phyloP scores from a whole-genome alignment of 805 yeast species.

The Candida silvicultrix region DNA sequence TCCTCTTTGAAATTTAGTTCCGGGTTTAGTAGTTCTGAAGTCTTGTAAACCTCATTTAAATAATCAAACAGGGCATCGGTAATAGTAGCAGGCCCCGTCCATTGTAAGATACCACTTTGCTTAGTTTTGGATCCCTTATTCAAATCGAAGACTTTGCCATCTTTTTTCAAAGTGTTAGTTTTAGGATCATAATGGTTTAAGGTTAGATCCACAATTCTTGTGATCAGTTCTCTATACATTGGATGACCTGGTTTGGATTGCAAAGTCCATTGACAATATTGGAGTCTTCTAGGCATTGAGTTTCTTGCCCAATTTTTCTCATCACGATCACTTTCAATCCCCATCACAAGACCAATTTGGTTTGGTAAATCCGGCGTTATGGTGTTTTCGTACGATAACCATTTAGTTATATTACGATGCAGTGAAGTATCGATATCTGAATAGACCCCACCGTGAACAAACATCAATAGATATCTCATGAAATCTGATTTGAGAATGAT shows the following conservation, averaged over 20 bases:
- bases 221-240: constrained; percentile 45
- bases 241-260: constrained; percentile 60
- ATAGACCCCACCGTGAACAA: constrained; percentile 75
- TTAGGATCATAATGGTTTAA: constrained; percentile 30
- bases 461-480: constrained; percentile 66
- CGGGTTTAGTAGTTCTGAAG: background rate
- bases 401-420: background rate
- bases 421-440: constrained; percentile 63
- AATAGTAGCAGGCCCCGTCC: constrained; percentile 50
- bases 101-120: constrained; percentile 56
- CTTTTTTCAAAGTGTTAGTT: constrained; percentile 17
- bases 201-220: constrained; percentile 46
- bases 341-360: constrained; percentile 45
- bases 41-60: constrained; percentile 24
- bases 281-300: constrained; percentile 45
- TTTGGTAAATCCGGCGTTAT: constrained; percentile 10
- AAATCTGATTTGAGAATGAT: constrained; percentile 73
- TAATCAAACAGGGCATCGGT: constrained; percentile 40
- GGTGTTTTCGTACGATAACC: background rate
- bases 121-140: constrained; percentile 44
- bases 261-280: constrained; percentile 55
- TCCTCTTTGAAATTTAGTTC: background rate
- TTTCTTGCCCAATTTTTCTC: constrained; percentile 46
- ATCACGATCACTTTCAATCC: constrained; percentile 46
- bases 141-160: constrained; percentile 25